Evolutionary conservation across 148 eudicot genomes (phyloP), one percentile per base, ranked within the genome.

Genomic region (Rhododendron mucronatum): DNA sequence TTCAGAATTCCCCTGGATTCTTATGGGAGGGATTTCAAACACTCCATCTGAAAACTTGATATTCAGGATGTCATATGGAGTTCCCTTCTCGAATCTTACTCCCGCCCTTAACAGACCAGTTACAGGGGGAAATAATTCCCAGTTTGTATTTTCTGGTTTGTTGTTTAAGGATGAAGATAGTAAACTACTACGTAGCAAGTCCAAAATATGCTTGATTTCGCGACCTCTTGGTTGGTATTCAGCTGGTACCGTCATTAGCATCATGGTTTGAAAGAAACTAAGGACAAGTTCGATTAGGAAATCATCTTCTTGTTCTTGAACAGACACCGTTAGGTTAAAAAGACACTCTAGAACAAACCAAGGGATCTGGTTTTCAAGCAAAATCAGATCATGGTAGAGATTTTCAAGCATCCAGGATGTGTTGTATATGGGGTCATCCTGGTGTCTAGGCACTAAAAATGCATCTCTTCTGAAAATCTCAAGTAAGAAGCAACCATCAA

Each of bases 401-500:
- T 23, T 63, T n/a, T 63, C 69, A 63, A 63, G 69, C 30, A 63
- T 63, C 69, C 69, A 63, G 69, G 69, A 63, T 63, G 69, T 23
- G 69, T 63, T 63, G 69, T 21, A 23, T 23, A 63, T 63, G 26
- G 69, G 69, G 69, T 63, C 69, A n/a, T 63, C 69, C 28, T 63
- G 10, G 28, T 63, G 13, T 63, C 11, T 23, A 9, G 3, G 7
- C 71, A 63, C 71, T 8, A 7, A 0, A 10, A 12, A 63, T 7
- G 10, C 10, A 20, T 76, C 80, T 37, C 48, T 76, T 76, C 80
- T 76, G 47, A 76, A 41, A 20, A 76, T 50, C 80, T 76, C 50
- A 35, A 76, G 80, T 76, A 76, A 76, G 47, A 76, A 76, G n/a
- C 80, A 76, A 15, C 80, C 80, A 41, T 76, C 80, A 20, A 76